These are phyloP conservation scores for Clitoria ternatea DNA, from an alignment of 306 rosid genomes.

Conservation along the genomic window DNA sequence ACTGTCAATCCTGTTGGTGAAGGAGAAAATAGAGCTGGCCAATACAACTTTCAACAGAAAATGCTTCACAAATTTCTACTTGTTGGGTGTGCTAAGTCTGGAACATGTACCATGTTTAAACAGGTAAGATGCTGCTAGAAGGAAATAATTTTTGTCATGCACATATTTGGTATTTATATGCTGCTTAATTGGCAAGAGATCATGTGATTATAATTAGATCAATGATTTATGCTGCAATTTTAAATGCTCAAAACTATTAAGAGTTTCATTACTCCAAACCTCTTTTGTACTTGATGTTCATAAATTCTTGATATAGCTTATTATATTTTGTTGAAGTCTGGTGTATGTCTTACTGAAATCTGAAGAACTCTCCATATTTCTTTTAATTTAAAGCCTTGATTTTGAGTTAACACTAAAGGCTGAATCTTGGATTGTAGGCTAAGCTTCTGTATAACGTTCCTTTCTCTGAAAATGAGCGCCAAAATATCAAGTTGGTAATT, in stretches of 20 bases:
- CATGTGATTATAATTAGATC: neutral
- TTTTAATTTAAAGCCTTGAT: neutral
- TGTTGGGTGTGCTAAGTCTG: conserved; percentile 63
- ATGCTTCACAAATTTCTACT: conserved; percentile 47
- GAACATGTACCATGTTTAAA: conserved; percentile 75
- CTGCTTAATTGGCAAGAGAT: neutral
- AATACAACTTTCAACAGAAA: conserved; percentile 19
- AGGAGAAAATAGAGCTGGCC: neutral
- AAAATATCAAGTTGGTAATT: conserved; percentile 54
- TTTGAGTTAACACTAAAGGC: neutral
- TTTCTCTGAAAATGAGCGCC: conserved; percentile 57
- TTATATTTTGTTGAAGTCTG: neutral
- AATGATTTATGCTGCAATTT: neutral
- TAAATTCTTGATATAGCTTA: neutral
- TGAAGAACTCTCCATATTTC: neutral
- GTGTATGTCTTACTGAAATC: neutral
- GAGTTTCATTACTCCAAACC: neutral
- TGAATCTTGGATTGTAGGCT: conserved; percentile 45
- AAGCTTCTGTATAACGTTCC: conserved; percentile 54
- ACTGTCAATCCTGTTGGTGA: conserved; percentile 14
- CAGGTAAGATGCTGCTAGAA: conserved; percentile 47
- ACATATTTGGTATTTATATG: neutral
- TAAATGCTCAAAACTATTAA: neutral
- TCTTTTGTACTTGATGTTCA: neutral
- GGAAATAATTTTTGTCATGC: neutral